phyloP scores from a whole-genome alignment of 208 protist species.

The Novymonas esmeraldas region DNA sequence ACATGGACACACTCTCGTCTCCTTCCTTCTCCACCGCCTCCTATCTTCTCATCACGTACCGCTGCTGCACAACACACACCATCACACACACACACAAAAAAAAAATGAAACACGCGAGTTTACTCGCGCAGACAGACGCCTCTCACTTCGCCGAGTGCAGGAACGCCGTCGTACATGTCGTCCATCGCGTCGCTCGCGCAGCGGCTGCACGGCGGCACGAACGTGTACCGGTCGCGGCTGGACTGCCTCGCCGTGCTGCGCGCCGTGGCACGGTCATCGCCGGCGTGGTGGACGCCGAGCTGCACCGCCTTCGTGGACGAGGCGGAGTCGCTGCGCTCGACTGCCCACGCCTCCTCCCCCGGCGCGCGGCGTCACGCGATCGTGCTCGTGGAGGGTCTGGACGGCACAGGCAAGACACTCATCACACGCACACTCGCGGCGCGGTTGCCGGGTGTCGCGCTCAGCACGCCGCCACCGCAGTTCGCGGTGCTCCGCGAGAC shows the following conservation, averaged over 20 bases:
- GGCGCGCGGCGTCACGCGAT: conserved; percentile 27
- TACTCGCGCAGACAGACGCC: background rate
- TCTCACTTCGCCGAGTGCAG: background rate
- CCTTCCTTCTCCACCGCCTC: background rate
- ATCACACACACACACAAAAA: background rate
- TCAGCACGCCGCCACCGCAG: conserved; percentile 56
- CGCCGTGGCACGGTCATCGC: conserved; percentile 30
- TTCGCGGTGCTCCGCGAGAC: conserved; percentile 41
- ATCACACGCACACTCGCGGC: conserved; percentile 44
- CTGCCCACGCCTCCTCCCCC: background rate
- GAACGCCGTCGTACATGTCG: background rate
- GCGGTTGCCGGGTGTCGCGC: conserved; percentile 32
- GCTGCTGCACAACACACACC: background rate
- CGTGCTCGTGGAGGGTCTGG: conserved; percentile 68
- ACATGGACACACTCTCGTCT: no score
- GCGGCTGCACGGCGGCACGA: conserved; percentile 34
- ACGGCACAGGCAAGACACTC: conserved; percentile 74
- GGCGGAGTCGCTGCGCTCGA: conserved; percentile 4
- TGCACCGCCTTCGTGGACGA: conserved; percentile 46
- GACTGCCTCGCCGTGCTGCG: conserved; percentile 48
- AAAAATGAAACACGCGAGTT: no score
- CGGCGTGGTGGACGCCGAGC: conserved; percentile 57
- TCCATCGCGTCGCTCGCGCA: conserved; percentile 14
- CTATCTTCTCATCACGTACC: background rate
- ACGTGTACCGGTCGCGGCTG: conserved; percentile 48